Evolutionary conservation across 805 yeast genomes (phyloP).

Genomic region (Cyberlindnera mrakii): DNA sequence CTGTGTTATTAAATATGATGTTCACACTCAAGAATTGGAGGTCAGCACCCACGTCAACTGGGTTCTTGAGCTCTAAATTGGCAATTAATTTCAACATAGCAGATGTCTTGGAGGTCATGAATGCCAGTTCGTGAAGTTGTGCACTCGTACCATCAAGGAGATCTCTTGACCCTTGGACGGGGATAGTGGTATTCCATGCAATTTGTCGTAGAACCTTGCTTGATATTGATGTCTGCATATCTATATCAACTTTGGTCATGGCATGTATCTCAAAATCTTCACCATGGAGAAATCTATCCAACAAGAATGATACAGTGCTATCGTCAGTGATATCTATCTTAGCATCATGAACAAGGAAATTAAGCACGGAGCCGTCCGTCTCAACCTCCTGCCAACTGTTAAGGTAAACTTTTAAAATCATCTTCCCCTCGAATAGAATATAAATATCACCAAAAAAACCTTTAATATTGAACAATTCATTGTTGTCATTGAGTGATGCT

Average conservation of each 20-base stretch:
- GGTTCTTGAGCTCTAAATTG: conserved; percentile 29
- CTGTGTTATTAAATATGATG: conserved; percentile 28
- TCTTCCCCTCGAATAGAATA: conserved; percentile 6
- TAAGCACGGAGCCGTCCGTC: conserved; percentile 5
- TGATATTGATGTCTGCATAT: conserved; percentile 20
- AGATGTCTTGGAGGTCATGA: conserved; percentile 24
- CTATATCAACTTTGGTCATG: conserved; percentile 13
- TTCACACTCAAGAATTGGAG: conserved; percentile 24
- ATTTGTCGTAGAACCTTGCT: conserved; percentile 17
- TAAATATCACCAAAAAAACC: conserved; percentile 12
- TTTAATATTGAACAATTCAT: conserved; percentile 7
- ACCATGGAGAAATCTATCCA: conserved; percentile 6
- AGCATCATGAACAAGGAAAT: conserved; percentile 11
- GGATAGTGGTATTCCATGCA: conserved; percentile 2
- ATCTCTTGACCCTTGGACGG: conserved; percentile 1
- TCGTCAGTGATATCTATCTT: conserved; percentile 18
- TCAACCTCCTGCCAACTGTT: conserved; percentile 19
- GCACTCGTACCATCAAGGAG: conserved; percentile 4
- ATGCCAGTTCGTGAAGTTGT: conserved; percentile 12
- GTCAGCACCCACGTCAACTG: conserved; percentile 24
- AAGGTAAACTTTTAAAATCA: conserved; percentile 12
- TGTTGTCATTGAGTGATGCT: conserved; percentile 7
- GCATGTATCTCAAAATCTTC: conserved; percentile 2
- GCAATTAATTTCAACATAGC: conserved; percentile 24
- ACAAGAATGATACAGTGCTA: conserved; percentile 3